Percentiles rank a stretch among this genome's conserved stretches.
Conservation (phyloP, 345 rosid species). For the Balakata baccata region DNA sequence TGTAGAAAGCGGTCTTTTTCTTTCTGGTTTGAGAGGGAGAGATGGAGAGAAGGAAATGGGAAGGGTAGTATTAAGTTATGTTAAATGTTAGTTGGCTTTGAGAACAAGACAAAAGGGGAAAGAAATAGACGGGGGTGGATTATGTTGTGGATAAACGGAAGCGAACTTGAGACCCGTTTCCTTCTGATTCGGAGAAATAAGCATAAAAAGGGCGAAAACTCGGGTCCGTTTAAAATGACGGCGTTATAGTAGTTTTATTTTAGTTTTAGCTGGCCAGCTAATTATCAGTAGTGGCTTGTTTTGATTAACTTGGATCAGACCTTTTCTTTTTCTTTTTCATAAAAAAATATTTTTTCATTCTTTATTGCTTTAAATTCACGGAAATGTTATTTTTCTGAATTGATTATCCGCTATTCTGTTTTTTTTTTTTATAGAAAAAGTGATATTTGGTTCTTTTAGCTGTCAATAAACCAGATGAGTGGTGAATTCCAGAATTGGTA, state of each 20-base stretch:
- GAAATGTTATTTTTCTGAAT: neutral
- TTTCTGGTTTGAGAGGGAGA: neutral
- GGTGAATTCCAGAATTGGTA: too few relatives aligned
- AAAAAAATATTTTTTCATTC: too few relatives aligned
- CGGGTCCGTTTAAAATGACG: constrained; percentile 20
- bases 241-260: constrained; percentile 19
- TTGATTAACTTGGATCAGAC: too few relatives aligned
- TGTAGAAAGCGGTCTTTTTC: neutral
- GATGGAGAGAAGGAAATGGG: constrained; percentile 12
- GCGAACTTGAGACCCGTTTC: constrained; percentile 19
- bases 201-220: neutral
- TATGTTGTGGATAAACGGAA: constrained; percentile 8
- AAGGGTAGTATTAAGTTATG: constrained; percentile 13
- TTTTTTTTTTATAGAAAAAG: too few relatives aligned
- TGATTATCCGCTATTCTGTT: too few relatives aligned
- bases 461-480: too few relatives aligned
- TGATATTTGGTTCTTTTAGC: too few relatives aligned
- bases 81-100: constrained; percentile 16
- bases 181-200: constrained; percentile 8
- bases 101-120: constrained; percentile 31
- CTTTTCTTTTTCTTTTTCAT: too few relatives aligned
- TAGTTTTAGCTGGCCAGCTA: neutral
- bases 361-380: constrained; percentile 14
- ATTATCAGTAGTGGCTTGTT: too few relatives aligned
- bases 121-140: constrained; percentile 29